Evolutionary conservation across 139 green algal genomes (phyloP), one percentile per base, ranked within the genome.

Genomic region (Chlamydomonas sphaeroides): DNA sequence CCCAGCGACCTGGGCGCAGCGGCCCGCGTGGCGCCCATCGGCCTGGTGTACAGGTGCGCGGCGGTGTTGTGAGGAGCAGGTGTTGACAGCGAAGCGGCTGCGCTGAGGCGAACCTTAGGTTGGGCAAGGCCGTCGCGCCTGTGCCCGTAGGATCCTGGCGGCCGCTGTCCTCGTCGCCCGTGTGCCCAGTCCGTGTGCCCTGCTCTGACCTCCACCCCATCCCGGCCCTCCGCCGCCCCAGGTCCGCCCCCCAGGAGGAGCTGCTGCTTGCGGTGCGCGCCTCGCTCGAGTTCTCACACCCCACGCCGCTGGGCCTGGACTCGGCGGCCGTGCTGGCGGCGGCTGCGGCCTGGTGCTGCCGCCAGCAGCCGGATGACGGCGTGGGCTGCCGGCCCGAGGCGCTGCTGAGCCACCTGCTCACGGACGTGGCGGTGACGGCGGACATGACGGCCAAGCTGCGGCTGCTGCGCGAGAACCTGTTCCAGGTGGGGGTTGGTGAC

Each of bases 301-400:
- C 77, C 65, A 84, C 77, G 0, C 77, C 77, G 15, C 45, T 84
- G 48, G 77, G 48, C 4, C 65, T 84, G 28, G 77, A 84, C 65
- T 65, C 39, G 21, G 77, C 77, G 35, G 42, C 51, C 28, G 77
- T 84, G 63, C 25, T 76, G 63, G 77, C 77, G 32, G 77, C 77
- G 65, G 77, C 77, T 26, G 49, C 49, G 25, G 77, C 48, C 48
- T 84, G 77, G 77, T 32, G 25, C 30, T 49, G 65, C 2, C 65
- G 77, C 15, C 77, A 84, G 48, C 65, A 76, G 65, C 35, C 48
- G 14, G 35, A 30, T 7, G 49, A 57, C 65, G 33, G 5, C 5
- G 49, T 32, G 17, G 33, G 33, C 5, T 57, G 65, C 65, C n/a
- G 35, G 25, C 77, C 77, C 28, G 77, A 75, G 65, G 77, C 26